Evolutionary conservation across 805 yeast species (phyloP), one percentile per base, ranked within the genome.

Genomic region (Metschnikowia kunwiensis): DNA sequence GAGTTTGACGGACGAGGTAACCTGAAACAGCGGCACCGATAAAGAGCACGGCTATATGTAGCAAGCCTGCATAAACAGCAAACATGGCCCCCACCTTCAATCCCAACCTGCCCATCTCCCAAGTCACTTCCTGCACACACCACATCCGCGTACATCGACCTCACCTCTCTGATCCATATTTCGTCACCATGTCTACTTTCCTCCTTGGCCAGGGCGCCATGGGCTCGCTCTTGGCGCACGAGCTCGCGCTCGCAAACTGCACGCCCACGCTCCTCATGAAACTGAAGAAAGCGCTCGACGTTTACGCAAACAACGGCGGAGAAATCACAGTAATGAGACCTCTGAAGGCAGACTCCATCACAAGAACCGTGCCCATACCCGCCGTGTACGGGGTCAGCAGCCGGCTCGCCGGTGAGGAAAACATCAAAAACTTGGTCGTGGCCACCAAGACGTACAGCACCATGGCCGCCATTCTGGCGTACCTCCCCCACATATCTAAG

Each of bases 401-500:
- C 22, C 17, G 24, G 34, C 27, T 28, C 16, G 32, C 41, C 10
- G 44, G 40, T 3, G 37, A 40, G 9, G 41, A 36, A 14, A 24
- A 34, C 1, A 77, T 84, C 29, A 66, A 68, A 12, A 74, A 80
- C 49, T 59, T 91, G 41, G 70, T 91, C 7, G 72, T 91, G 7
- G 68, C 94, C 7, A 87, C 95, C 4, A 91, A 91, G 58, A 78
- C 94, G 0, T 78, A 82, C 43, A 86, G 83, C 51, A 83, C 95
- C 0, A 61, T 69, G 15, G 56, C 58, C 3, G 94, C 97, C 0
- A 42, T 89, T 12, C 53, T 50, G 22, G 82, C 82, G 3, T 66
- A 78, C 34, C 43, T 77, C 14, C 68, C 72, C 1, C 61, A 61
- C 36, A 68, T 91, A 19, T 57, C 61, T 19, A 53, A 63, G 2